Evolutionary conservation across 257 asterid species (phyloP), one percentile per base, ranked within the genome.

Genomic region (Forsythia suspensa): DNA sequence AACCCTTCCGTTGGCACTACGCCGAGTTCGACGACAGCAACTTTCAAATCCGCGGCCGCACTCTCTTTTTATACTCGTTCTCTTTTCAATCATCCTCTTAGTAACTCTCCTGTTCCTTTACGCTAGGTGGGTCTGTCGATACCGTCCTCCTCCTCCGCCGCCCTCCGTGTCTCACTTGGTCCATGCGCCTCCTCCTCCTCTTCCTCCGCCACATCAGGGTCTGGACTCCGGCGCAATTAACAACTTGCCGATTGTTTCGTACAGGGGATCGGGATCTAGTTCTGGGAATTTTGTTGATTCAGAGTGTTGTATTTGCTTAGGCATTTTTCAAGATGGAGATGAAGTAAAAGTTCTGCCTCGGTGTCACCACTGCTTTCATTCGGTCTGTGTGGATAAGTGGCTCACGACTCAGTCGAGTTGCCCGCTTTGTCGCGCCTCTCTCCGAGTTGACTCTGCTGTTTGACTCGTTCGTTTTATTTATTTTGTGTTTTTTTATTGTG

Each of bases 391-490:
- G 34, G 96, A 91, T 80, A 80, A 55, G 84, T 93, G 98, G 97
- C 95, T 93, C 75, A 84, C 78, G 5, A 86, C 89, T 85, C 91
- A 88, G 80, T 87, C 98, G 21, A 93, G 83, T 71, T 93, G 98
- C 81, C 97, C 98, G 71, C 90, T 93, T 11, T 93, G 98, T 52
- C 96, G 98, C 9, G 84, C 89, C 11, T 78, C 91, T 70, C 88
- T 90, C 76, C 90, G 82, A 79, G 85, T 84, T 83, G 90, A 87
- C 81, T 90, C 93, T 6, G 79, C 83, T 36, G 96, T 90, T 69
- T 93, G 85, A 91, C 83, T 46, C 74, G 69, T 24, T 21, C 11
- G 69, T 63, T 63, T 21, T 63, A 20, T 63, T 63, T 63, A 63
- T 20, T 57, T 16, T 55, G 21, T 5, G 5, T 55, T 55, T 55